Evolutionary conservation across 2,329 filamentous ascomycete species (phyloP), one percentile per base, ranked within the genome.

Genomic region (Phoma sp.): DNA sequence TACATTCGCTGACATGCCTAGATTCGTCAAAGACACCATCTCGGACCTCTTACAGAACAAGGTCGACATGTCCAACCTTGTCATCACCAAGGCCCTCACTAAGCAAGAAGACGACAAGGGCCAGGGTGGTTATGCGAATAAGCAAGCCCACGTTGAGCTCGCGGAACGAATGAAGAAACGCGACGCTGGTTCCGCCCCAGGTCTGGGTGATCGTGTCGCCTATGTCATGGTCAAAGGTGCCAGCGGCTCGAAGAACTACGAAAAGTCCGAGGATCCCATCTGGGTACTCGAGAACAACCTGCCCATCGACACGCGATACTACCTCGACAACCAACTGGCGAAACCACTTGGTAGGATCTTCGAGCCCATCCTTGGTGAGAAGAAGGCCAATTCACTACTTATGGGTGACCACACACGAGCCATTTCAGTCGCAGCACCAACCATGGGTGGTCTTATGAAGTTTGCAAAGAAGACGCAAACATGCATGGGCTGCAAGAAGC

Each of bases 401-500:
- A 92, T 90, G 4, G 95, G 95, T 55, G 95, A 93, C 64, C 95
- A 99, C 76, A 99, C 95, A 7, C 89, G 95, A n/a, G 86, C 90
- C 40, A 96, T 99, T 61, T 90, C 92, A 1, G 92, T 98, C 20
- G 93, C 93, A 2, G 95, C 92, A 17, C 93, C 96, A 0, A 90
- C 90, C 0, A 85, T 96, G 57, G 95, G 95, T 51, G 95, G 95
- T 0, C 81, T 99, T 60, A 99, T 99, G 95, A 97, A 96, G 78
- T 99, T 98, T 72, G 85, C 95, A 28, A 97, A 96, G 80, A 97
- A 96, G 81, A 99, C 95, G 3, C 88, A 93, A 78, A 98, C 95
- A 0, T 99, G 95, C 75, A 96, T 99, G 90, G 95, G 93, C 3
- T 99, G 95, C 85, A 99, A 98, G 84, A 97, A 97, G 76, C 95